Evolutionary conservation across 768 basidiomycete species (phyloP).

Genomic region (Termitomyces sp.): DNA sequence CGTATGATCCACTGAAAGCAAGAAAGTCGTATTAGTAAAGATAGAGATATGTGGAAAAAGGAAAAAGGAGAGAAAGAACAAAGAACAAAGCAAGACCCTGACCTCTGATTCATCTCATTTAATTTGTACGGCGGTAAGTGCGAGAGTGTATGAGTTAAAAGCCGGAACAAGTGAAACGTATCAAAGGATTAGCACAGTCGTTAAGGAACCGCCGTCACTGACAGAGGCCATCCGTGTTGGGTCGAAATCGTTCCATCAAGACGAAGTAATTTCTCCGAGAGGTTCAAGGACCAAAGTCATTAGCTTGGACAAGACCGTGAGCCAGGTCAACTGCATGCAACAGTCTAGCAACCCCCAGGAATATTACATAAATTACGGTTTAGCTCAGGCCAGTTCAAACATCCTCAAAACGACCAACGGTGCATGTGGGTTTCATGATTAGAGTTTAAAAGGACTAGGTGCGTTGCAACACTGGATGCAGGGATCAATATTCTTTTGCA

Average conservation of each 20-base stretch:
- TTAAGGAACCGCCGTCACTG: neutral
- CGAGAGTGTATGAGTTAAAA: neutral
- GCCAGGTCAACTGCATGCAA: neutral
- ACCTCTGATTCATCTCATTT: neutral
- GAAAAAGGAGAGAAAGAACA: neutral
- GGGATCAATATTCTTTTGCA: too few relatives aligned
- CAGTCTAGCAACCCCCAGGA: too few relatives aligned
- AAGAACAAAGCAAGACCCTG: neutral
- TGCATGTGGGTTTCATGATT: too few relatives aligned
- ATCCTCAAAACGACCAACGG: too few relatives aligned
- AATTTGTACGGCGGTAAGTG: neutral
- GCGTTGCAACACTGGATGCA: too few relatives aligned
- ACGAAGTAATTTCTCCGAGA: neutral
- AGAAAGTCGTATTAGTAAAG: neutral
- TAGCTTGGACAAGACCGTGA: neutral
- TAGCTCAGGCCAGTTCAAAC: too few relatives aligned
- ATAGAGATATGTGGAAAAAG: neutral
- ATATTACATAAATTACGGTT: too few relatives aligned
- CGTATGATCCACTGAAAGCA: neutral
- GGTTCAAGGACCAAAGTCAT: neutral
- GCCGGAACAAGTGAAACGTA: neutral
- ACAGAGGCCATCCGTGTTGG: neutral
- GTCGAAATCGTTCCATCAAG: neutral
- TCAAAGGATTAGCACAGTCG: neutral
- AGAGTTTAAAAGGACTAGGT: too few relatives aligned